A percentile compares a stretch with the other conserved stretches of the same genome.
Conservation (phyloP, 2,329 filamentous ascomycete species). For the Cercospora brassicicola region DNA sequence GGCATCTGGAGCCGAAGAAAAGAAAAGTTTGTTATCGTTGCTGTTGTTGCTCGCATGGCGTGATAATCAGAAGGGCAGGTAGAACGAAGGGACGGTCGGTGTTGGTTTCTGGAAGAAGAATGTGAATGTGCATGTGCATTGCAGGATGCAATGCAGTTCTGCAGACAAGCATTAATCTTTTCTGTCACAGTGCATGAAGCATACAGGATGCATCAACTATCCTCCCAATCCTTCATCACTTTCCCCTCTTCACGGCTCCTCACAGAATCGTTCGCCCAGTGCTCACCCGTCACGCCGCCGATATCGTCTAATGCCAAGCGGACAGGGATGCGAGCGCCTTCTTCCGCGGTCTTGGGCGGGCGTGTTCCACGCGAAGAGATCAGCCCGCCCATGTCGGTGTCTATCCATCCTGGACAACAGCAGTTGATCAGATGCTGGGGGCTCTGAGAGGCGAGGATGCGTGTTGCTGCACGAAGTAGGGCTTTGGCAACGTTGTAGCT, state of each 20-base stretch:
- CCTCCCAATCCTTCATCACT: constrained; percentile 36
- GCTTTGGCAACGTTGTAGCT: constrained; percentile 41
- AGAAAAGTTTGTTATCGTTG: neutral
- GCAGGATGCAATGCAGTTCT: neutral
- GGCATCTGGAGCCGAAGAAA: neutral
- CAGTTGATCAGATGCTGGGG: constrained; percentile 38
- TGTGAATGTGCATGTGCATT: neutral
- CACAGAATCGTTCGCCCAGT: constrained; percentile 42
- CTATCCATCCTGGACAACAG: constrained; percentile 43
- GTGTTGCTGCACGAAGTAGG: constrained; percentile 38
- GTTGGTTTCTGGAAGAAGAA: neutral
- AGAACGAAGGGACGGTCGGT: neutral
- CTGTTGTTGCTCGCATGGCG: neutral
- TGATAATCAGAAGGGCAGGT: neutral
- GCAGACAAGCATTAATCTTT: neutral
- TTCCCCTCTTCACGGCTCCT: constrained; percentile 34
- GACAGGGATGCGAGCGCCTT: constrained; percentile 41
- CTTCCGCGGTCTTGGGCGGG: constrained; percentile 39
- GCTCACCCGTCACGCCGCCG: constrained; percentile 37
- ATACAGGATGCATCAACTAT: constrained; percentile 12
- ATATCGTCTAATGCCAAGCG: constrained; percentile 41
- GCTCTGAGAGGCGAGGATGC: constrained; percentile 35
- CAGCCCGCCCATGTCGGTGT: constrained; percentile 41
- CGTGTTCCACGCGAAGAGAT: constrained; percentile 28
- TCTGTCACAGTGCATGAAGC: neutral